phyloP scores from a whole-genome alignment of 2,329 filamentous ascomycete genomes.

The Xylariomycetidae sp. region DNA sequence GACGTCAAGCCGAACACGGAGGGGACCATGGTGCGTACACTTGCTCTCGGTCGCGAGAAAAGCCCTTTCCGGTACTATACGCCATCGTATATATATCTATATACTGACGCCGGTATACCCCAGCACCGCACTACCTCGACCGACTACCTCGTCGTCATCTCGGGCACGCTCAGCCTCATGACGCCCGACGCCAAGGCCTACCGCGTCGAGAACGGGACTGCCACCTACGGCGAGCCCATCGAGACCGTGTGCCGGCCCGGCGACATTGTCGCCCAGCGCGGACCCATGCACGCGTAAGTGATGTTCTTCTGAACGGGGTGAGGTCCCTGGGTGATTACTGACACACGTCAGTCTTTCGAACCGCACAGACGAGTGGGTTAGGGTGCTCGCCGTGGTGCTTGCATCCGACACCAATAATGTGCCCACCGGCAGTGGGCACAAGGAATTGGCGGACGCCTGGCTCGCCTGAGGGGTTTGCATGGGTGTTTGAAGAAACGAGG shows the following conservation, averaged over 20 bases:
- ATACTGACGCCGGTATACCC: not conserved
- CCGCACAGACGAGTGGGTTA: constrained; percentile 22
- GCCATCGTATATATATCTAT: too few species aligned
- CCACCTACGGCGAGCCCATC: constrained; percentile 16
- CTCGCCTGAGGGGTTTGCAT: not conserved
- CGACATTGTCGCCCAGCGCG: constrained; percentile 25
- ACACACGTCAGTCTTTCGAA: constrained; percentile 25
- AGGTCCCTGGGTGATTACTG: too few species aligned
- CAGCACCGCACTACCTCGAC: constrained; percentile 28
- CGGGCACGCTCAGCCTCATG: constrained; percentile 22
- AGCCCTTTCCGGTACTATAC: too few species aligned
- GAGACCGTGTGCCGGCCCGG: constrained; percentile 23
- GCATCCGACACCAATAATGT: constrained; percentile 20
- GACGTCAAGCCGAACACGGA: constrained; percentile 24
- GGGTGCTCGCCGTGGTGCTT: constrained; percentile 17
- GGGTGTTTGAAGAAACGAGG: not conserved
- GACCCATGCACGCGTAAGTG: constrained; percentile 29
- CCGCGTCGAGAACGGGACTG: constrained; percentile 14
- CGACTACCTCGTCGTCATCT: constrained; percentile 26
- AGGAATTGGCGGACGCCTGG: not conserved
- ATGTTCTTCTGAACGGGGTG: not conserved
- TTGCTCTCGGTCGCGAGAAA: too few species aligned
- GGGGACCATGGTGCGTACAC: constrained; percentile 21
- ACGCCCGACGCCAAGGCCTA: constrained; percentile 19
- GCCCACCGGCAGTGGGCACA: constrained; percentile 4